Evolutionary conservation across 2,329 filamentous ascomycete species (phyloP), one percentile per base, ranked within the genome.

Genomic region (Pseudocercospora fijiensis): DNA sequence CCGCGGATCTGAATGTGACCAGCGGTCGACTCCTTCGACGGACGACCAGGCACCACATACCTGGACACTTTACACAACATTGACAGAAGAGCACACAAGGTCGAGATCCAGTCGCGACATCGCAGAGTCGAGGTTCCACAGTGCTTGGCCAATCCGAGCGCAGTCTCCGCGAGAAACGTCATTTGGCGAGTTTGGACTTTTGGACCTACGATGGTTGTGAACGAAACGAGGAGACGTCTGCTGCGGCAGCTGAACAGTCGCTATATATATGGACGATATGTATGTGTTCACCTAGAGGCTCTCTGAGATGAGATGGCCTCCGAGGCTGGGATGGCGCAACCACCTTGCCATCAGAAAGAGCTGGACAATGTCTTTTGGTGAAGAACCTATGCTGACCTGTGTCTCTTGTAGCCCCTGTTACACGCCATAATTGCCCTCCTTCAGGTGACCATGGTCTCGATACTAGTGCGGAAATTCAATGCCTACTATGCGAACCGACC

Each of bases 401-500:
- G 20, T 24, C 20, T 24, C 18, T 20, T 18, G 69, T 77, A 98
- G 95, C 94, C 95, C 73, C 83, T 98, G 61, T 82, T 98, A 63
- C 92, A 98, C 81, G 83, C 88, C 64, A 82, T 96, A 73, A 85
- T 97, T 67, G 90, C 96, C 77, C 78, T 97, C 51, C 85, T 96
- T 79, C 90, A 99, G 80, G 91, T 98, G 87, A 88, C 87, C 63
- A 88, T 96, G 77, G 86, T 94, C 67, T 90, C 89, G 70, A 85
- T 95, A 69, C 82, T 99, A 61, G 88, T 89, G 52, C 86, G 91
- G 72, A 91, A 92, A 76, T 99, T 96, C 84, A 97, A 96, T 80
- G 85, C 87, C 70, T 96, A 96, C 81, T 99, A 98, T 85, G 89
- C 91, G 70, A 88, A 92, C 75, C 90, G 91, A 75, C 95, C 94